A percentile compares a stretch with the other conserved stretches of the same genome.
Evolutionary conservation across 2,329 filamentous ascomycete genomes (phyloP).

Genomic region (Botrytis porri): DNA sequence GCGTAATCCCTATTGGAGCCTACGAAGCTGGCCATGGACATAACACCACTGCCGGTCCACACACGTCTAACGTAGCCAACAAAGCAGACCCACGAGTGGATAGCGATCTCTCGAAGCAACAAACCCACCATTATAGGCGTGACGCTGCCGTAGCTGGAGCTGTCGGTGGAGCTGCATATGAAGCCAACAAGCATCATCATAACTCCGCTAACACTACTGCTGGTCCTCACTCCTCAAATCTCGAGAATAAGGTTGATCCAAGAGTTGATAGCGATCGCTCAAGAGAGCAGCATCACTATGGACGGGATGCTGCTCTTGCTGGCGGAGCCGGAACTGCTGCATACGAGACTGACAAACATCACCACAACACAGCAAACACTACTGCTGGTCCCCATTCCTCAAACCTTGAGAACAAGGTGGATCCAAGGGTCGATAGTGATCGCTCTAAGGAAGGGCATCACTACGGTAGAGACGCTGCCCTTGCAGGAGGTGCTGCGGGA

Average conservation of each 20-base stretch:
- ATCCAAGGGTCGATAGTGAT: constrained; percentile 41
- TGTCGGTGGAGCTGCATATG: constrained; percentile 21
- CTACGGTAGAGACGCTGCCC: constrained; percentile 24
- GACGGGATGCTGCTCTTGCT: constrained; percentile 22
- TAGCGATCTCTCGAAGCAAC: constrained; percentile 21
- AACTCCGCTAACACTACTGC: constrained; percentile 28
- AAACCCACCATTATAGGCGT: constrained; percentile 25
- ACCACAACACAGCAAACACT: constrained; percentile 20
- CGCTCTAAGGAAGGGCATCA: constrained; percentile 24
- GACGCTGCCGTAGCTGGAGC: constrained; percentile 24
- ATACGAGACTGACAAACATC: constrained; percentile 16
- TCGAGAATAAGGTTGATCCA: constrained; percentile 43
- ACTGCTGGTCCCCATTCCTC: constrained; percentile 39
- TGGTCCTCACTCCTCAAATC: constrained; percentile 40
- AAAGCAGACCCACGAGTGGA: constrained; percentile 43
- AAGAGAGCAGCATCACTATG: constrained; percentile 28
- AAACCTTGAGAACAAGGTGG: constrained; percentile 42
- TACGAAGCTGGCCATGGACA: constrained; percentile 25
- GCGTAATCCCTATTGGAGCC: constrained; percentile 15
- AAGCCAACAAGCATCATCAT: constrained; percentile 13
- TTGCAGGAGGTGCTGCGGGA: constrained; percentile 22
- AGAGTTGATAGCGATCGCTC: constrained; percentile 36
- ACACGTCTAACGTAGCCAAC: constrained; percentile 41
- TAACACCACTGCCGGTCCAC: constrained; percentile 38
- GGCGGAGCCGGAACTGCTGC: constrained; percentile 19